Conservation (phyloP, 129 eudicot species). For the Artemisia tridentata region DNA sequence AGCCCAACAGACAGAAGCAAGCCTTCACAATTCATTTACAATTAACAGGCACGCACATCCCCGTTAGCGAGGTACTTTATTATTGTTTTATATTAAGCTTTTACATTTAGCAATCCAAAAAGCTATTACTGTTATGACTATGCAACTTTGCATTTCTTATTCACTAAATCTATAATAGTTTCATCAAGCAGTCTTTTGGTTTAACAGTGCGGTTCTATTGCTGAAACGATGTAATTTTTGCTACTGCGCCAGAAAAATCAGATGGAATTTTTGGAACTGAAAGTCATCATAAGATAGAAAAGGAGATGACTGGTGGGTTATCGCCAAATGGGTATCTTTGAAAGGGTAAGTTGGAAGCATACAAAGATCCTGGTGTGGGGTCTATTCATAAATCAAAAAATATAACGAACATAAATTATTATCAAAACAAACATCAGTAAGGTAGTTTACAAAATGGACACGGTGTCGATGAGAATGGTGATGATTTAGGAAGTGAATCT, state of each 20-base stretch:
- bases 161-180: too few species aligned
- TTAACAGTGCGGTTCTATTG: too few species aligned
- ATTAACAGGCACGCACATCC: too few species aligned
- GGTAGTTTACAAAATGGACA: constrained; percentile 39
- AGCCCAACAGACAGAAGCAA: too few species aligned
- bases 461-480: constrained; percentile 34
- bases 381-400: constrained; percentile 1
- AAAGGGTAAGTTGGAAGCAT: constrained; percentile 38
- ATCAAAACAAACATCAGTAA: constrained; percentile 12
- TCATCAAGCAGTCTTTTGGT: too few species aligned
- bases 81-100: too few species aligned
- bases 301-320: constrained; percentile 66
- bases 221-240: neutral
- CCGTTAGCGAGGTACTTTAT: too few species aligned
- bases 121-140: too few species aligned
- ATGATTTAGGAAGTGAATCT: constrained; percentile 72
- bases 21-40: too few species aligned
- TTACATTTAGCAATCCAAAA: too few species aligned
- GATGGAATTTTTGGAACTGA: constrained; percentile 21
- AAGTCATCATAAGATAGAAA: constrained; percentile 42
- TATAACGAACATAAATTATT: neutral
- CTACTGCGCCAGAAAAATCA: constrained; percentile 8
- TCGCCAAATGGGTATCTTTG: constrained; percentile 52
- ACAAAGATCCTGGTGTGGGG: neutral
- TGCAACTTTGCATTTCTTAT: too few species aligned